Conservation (phyloP, 2,329 filamentous ascomycete genomes). For the Colletotrichum lindemuthianum region DNA sequence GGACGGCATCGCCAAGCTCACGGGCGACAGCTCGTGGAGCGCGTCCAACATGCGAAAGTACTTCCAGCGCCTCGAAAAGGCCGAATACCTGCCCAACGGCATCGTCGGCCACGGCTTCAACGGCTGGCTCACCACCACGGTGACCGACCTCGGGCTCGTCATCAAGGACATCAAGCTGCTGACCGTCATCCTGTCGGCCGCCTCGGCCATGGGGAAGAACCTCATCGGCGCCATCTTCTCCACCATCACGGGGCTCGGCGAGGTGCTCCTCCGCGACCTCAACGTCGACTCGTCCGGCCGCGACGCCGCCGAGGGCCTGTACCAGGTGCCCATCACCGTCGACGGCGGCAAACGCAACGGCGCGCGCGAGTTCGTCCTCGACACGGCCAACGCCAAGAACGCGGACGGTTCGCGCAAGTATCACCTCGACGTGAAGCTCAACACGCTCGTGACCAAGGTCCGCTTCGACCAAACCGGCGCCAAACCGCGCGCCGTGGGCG, state of each 20-base stretch:
- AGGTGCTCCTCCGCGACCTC: constrained; percentile 43
- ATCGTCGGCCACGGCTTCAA: constrained; percentile 62
- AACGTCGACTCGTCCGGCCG: constrained; percentile 41
- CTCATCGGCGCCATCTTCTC: constrained; percentile 38
- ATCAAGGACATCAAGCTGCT: constrained; percentile 44
- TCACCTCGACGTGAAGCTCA: constrained; percentile 48
- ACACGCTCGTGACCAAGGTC: constrained; percentile 53
- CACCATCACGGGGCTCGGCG: constrained; percentile 40
- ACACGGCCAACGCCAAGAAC: constrained; percentile 57
- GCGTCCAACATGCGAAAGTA: constrained; percentile 69
- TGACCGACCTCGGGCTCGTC: constrained; percentile 38
- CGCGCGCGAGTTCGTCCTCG: constrained; percentile 61
- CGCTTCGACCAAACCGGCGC: constrained; percentile 49
- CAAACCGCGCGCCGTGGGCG: constrained; percentile 51
- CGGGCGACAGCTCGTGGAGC: constrained; percentile 68
- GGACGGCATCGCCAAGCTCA: constrained; percentile 64
- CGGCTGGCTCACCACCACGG: constrained; percentile 57
- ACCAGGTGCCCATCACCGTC: constrained; percentile 63
- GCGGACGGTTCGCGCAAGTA: constrained; percentile 55
- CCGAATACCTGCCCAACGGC: constrained; percentile 59
- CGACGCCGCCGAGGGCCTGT: constrained; percentile 45
- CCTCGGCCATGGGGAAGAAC: constrained; percentile 43
- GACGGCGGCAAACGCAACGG: constrained; percentile 54
- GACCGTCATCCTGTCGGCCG: constrained; percentile 43
- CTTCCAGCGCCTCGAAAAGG: constrained; percentile 65